Conservation (phyloP, 2,329 filamentous ascomycete species). For the Elsinoe fawcettii region DNA sequence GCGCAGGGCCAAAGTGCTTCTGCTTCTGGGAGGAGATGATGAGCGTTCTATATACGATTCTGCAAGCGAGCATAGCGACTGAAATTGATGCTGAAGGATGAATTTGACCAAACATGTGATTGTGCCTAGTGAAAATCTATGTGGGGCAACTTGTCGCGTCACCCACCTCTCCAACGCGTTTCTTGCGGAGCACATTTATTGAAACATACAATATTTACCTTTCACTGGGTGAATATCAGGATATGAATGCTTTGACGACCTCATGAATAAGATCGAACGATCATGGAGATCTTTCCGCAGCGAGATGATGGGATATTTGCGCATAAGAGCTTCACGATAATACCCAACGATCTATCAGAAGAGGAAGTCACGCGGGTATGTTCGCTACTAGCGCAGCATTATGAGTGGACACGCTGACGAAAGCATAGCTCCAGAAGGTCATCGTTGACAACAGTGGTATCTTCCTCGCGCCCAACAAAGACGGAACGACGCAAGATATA, state of each 20-base stretch:
- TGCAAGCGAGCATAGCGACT: constrained; percentile 7
- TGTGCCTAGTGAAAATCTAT: neutral
- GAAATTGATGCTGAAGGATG: neutral
- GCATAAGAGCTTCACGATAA: constrained; percentile 33
- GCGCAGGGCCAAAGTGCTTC: constrained; percentile 16
- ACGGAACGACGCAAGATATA: constrained; percentile 35
- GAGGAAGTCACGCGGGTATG: constrained; percentile 16
- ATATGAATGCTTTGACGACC: neutral
- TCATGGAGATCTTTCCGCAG: neutral
- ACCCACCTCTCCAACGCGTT: neutral
- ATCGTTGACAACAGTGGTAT: constrained; percentile 45
- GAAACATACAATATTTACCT: neutral
- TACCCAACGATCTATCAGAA: constrained; percentile 33
- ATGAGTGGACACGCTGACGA: neutral
- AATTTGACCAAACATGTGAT: neutral
- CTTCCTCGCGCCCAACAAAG: constrained; percentile 34
- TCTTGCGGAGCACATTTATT: neutral
- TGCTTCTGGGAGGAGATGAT: constrained; percentile 5
- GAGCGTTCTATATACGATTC: constrained; percentile 7
- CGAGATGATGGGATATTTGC: neutral
- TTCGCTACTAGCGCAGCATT: constrained; percentile 16
- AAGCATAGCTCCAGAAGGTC: constrained; percentile 38
- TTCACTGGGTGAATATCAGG: neutral
- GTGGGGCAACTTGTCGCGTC: neutral
- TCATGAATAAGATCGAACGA: neutral